Evolutionary conservation across 2,329 filamentous ascomycete species (phyloP), one percentile per base, ranked within the genome.

Genomic region (Trichophyton schoenleinii): DNA sequence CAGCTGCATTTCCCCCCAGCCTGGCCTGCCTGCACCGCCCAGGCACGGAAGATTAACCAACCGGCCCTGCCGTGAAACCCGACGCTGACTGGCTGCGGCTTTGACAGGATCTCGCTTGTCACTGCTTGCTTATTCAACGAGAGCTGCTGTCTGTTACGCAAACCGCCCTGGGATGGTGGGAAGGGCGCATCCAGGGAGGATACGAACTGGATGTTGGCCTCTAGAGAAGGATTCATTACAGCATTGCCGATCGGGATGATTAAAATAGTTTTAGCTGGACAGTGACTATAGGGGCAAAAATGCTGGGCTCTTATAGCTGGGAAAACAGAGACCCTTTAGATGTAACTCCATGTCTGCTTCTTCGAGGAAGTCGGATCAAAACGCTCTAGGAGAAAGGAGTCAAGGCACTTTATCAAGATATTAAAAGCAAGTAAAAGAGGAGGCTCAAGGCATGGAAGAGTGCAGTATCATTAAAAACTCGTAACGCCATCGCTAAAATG

Each of bases 401-500:
- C 46, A 52, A 52, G 46, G 44, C n/a, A 20, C 7, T 53, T 53
- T 53, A 53, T 53, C 22, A 15, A 53, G 5, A 53, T 11, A 53
- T 53, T 53, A 28, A n/a, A 53, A 53, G 28, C 9, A 34, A 53
- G 28, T 53, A 18, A 53, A 31, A 34, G 25, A 28, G 11, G 11
- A 20, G 13, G 31, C 28, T 53, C 22, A 53, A 7, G 22, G 34
- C 49, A 53, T 53, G 18, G 28, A 15, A 53, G 49, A 53, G 22
- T 8, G 9, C 28, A 53, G 28, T 13, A 34, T 31, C 28, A 53
- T 31, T 28, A 53, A 18, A 53, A 53, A 53, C 48, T 60, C 61
- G 49, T 18, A 61, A 63, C 61, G 60, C 61, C 61, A 61, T 60
- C 61, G 61, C 61, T 63, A 63, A 63, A 59, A 49, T 36, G 42